Base-by-base conservation (phyloP, 2,329 filamentous ascomycete species). In the Arachnomyces sp. region DNA sequence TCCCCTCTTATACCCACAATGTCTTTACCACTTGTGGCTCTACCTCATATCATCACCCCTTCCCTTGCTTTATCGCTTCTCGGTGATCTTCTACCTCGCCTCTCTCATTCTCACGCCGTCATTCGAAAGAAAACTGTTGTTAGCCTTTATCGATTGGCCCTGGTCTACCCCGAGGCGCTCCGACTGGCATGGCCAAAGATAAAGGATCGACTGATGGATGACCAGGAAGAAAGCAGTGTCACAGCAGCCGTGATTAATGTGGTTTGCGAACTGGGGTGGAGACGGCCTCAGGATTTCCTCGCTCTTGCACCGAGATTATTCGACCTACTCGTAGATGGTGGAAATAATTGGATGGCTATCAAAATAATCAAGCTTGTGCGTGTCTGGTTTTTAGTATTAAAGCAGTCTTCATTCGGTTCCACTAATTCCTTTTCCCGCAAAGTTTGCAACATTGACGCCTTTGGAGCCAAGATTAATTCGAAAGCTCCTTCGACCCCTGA, bases 301-400 rank as follows among this genome's bases (percentile, higher is more conserved):
- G 86, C 92, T 11, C 72, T 98, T 21, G 92, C 92, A 1, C 92
- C 92, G 7, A 76, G 92, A 43, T 66, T 98, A 17, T 98, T 96
- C 54, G 89, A 95, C 57, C 73, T 98, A 13, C 70, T 98, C 17
- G 89, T 95, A 9, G 84, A 93, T 45, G 83, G 88, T 41, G 84
- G 84, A 29, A 96, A 98, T 64, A 98, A 98, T 63, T 98, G 92
- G 92, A 96, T 98, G 90, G 89, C 89, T 44, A 98, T 98, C 60
- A 98, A 98, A 62, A 78, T 98, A 47, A 96, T 98, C 61, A 98
- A 98, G 66, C 75, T 98, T 47, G 86, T 90, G 62, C 51, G 77
- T 67, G 29, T 21, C 40, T 13, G 13, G 15, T 39, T 44, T n/a
- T 25, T 16, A 33, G 2, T 25, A 31, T 25, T 13, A 15, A 6